Conservation (phyloP, 805 yeast genomes). For the Barnettozyma populi region DNA sequence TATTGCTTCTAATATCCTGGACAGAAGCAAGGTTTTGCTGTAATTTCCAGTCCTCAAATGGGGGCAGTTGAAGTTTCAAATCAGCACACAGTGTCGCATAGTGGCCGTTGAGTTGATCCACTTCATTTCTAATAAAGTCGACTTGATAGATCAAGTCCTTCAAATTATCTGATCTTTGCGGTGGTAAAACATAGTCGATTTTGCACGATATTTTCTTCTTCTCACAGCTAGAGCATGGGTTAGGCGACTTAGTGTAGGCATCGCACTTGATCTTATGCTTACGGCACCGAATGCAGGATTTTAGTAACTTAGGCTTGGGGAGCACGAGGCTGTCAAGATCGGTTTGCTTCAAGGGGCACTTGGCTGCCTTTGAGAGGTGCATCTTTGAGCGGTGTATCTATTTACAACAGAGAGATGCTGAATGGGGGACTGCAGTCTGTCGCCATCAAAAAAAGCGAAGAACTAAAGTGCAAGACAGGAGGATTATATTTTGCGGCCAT, state of each 20-base stretch:
- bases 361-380: background rate
- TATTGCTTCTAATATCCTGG: background rate
- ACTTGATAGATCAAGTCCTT: conserved; percentile 21
- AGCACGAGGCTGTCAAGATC: conserved; percentile 6
- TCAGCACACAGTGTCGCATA: conserved; percentile 11
- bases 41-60: conserved; percentile 18
- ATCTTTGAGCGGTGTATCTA: background rate
- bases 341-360: background rate
- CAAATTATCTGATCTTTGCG: conserved; percentile 32
- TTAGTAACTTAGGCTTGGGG: conserved; percentile 38
- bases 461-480: background rate
- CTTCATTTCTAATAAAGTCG: conserved; percentile 11
- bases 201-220: conserved; percentile 48
- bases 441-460: background rate
- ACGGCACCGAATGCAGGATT: conserved; percentile 60
- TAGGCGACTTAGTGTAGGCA: conserved; percentile 44
- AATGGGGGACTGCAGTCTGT: background rate
- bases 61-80: conserved; percentile 13
- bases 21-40: background rate
- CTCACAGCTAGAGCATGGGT: conserved; percentile 52
- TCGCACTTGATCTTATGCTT: conserved; percentile 65
- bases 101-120: conserved; percentile 8
- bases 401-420: background rate
- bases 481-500: conserved; percentile 4
- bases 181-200: conserved; percentile 49